Base-by-base conservation (phyloP, 176 grass and related monocot species). In the Cocos nucifera region DNA sequence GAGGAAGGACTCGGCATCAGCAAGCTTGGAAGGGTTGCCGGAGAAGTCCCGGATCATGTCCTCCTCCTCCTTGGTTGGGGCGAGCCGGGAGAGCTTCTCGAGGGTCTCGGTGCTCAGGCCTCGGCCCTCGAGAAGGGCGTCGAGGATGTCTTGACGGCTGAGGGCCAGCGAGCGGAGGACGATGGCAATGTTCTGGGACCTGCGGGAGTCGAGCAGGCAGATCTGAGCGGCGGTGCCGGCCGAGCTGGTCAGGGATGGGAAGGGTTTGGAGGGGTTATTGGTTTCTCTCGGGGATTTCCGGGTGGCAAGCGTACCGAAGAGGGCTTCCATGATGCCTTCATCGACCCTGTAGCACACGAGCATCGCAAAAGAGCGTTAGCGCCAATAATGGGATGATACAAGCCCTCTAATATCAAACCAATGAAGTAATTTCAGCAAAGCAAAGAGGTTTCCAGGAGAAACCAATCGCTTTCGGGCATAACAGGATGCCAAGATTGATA, bases 181-280 rank as follows among this genome's bases (percentile, higher is more conserved):
- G 68, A 98, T 98, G 50, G 93, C 80, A 48, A 92, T 81, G 71
- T 98, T 89, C 52, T 98, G 93, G 4, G 93, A 92, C 63, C 88
- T 98, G 63, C 79, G 93, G 2, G 87, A 56, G 16, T 98, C 88
- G 0, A 98, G 85, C 29, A 98, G 73, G 70, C 80, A 85, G 75
- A 98, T 85, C 22, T 88, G 79, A 4, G 82, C 55, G 59, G 59
- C 78, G 4, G 93, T 56, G 22, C 18, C 55, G 67, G 1, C 67
- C 68, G 1, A 69, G 73, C 22, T 19, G 58, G 58, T 4, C 52
- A 29, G 5, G 80, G 62, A 0, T 73, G 71, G 3, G 84, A 51
- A 50, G 51, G 53, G 7, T 48, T 54, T 2, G 4, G 73, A n/a
- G 22, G 74, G 80, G 54, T 70, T 77, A 44, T 75, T 57, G 53